Conservation (phyloP, 495 filamentous ascomycete genomes). For the Trichoderma erinaceum region DNA sequence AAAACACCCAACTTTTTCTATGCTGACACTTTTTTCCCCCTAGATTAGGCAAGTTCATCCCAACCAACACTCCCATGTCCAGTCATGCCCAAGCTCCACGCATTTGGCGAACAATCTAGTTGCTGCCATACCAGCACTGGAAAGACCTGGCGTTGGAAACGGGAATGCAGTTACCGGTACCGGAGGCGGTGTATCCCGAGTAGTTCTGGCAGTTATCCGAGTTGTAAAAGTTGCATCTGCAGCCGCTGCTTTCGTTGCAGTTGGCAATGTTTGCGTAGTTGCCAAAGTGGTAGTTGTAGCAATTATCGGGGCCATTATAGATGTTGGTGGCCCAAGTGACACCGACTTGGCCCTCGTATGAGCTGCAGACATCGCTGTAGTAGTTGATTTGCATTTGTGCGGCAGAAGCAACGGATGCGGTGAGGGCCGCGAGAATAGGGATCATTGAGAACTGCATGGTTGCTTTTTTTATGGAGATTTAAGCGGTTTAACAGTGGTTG, state of each 20-base stretch:
- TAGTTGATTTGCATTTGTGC: not conserved
- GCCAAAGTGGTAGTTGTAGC: slow-evolving; percentile 9
- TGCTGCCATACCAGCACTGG: too few relatives aligned
- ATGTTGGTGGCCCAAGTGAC: not conserved
- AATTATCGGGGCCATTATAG: not conserved
- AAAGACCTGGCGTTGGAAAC: too few relatives aligned
- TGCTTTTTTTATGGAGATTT: too few relatives aligned
- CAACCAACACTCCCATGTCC: too few relatives aligned
- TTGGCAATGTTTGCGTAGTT: not conserved
- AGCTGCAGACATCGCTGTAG: not conserved
- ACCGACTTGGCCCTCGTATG: not conserved
- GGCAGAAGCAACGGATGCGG: not conserved
- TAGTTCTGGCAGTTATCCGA: not conserved
- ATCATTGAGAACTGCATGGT: not conserved
- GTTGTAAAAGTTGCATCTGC: not conserved
- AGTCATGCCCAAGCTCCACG: too few relatives aligned
- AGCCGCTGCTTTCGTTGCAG: not conserved
- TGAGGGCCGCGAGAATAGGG: not conserved
- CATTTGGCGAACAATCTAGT: too few relatives aligned
- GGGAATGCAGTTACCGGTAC: too few relatives aligned
- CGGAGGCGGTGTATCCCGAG: too few relatives aligned
- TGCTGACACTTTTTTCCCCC: too few relatives aligned
- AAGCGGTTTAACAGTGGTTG: not conserved
- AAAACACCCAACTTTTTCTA: too few relatives aligned
- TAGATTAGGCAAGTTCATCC: too few relatives aligned